Evolutionary conservation across 306 rosid species (phyloP).

Genomic region (Vigna angularis): DNA sequence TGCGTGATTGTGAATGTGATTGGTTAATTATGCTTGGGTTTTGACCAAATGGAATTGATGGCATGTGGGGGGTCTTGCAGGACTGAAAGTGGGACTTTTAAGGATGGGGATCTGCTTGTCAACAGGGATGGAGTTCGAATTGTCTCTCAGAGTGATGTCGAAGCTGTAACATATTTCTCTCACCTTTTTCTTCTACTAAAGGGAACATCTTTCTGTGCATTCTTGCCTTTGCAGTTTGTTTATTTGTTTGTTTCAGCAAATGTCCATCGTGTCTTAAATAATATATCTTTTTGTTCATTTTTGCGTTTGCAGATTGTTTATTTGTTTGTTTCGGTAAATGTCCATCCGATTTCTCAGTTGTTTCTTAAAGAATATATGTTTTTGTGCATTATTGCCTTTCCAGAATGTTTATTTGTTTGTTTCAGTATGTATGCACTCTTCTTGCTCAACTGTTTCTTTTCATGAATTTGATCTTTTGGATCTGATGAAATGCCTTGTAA

Average conservation of each 20-base stretch:
- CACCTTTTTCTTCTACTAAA: neutral
- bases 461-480: conserved; percentile 47
- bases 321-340: neutral
- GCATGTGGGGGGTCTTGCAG: conserved; percentile 49
- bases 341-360: neutral
- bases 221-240: neutral
- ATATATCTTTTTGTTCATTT: neutral
- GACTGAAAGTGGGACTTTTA: conserved; percentile 94
- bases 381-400: conserved; percentile 22
- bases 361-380: neutral
- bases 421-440: neutral
- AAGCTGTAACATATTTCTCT: conserved; percentile 65
- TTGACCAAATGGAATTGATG: conserved; percentile 44
- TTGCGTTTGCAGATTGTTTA: conserved; percentile 13
- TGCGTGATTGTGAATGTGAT: conserved; percentile 28
- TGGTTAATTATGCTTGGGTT: neutral
- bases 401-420: neutral
- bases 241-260: neutral
- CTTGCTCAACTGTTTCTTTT: conserved; percentile 36
- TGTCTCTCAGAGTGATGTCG: conserved; percentile 77
- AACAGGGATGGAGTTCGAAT: conserved; percentile 92
- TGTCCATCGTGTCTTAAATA: neutral
- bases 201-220: neutral
- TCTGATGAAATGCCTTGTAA: conserved; percentile 35
- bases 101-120: conserved; percentile 94